Percentiles rank a stretch among this genome's conserved stretches.
Conservation (phyloP, 1,284 basidiomycete genomes). For the Thelephora terrestris region DNA sequence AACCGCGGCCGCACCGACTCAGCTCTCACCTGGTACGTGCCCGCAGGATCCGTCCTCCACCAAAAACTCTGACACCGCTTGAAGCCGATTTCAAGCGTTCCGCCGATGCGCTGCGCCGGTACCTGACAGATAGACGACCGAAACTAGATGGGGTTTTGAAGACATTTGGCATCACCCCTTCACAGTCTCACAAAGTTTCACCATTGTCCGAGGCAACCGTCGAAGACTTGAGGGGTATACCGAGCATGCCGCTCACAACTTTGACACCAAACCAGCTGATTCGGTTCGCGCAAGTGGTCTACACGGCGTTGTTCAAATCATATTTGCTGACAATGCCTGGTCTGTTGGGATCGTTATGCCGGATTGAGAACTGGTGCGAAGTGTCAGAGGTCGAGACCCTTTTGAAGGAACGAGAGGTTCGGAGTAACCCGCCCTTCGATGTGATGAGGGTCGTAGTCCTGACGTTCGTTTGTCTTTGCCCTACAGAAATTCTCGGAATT, state of each 20-base stretch:
- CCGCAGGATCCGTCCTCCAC: background rate
- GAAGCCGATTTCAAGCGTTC: constrained; percentile 54
- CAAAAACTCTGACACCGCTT: background rate
- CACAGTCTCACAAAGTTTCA: constrained; percentile 51
- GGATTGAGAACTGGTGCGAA: constrained; percentile 95
- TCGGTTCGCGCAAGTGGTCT: constrained; percentile 86
- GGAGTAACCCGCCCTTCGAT: constrained; percentile 13
- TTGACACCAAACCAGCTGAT: constrained; percentile 75
- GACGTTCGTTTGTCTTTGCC: background rate
- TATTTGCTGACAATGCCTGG: constrained; percentile 81
- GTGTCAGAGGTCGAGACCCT: constrained; percentile 91
- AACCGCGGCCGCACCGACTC: too few relatives aligned
- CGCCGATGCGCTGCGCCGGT: constrained; percentile 58
- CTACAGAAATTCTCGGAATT: constrained; percentile 83
- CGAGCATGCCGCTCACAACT: constrained; percentile 57
- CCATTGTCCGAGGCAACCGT: constrained; percentile 58
- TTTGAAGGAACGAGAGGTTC: constrained; percentile 69
- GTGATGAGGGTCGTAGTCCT: constrained; percentile 2
- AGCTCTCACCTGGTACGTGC: background rate
- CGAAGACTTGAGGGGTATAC: constrained; percentile 67
- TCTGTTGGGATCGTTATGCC: constrained; percentile 81
- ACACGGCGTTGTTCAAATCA: constrained; percentile 92
- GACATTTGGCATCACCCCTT: constrained; percentile 58
- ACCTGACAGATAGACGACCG: constrained; percentile 78
- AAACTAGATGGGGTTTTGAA: constrained; percentile 72